Evolutionary conservation across 139 green algal species (phyloP).

Genomic region (Auxenochlorella protothecoides): DNA sequence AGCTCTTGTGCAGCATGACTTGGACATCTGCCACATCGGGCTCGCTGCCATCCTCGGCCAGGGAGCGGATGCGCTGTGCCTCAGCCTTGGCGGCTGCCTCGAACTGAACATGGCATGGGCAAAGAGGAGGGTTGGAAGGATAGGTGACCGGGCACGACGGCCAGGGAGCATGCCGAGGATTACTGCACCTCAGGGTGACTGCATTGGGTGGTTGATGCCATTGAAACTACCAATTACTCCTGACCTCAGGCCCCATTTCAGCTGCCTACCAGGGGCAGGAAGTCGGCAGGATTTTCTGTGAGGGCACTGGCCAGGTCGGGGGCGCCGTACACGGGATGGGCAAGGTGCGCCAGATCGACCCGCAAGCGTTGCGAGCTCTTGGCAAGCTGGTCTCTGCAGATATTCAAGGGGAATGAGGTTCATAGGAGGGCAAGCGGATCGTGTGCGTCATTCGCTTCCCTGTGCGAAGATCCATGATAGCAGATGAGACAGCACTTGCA

Average conservation of each 20-base stretch:
- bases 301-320: slow-evolving; percentile 21
- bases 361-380: slow-evolving; percentile 17
- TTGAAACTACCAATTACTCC: background rate
- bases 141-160: background rate
- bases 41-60: slow-evolving; percentile 9
- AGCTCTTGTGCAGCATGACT: slow-evolving; percentile 30
- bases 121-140: too few species aligned
- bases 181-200: background rate
- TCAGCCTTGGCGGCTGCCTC: slow-evolving; percentile 26
- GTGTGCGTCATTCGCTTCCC: too few species aligned
- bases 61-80: slow-evolving; percentile 14
- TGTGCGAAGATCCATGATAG: too few species aligned
- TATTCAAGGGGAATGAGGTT: too few species aligned
- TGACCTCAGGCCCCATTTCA: background rate
- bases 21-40: slow-evolving; percentile 24
- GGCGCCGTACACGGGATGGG: slow-evolving; percentile 22
- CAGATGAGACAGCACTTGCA: too few species aligned
- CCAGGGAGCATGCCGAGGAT: background rate
- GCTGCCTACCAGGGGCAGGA: slow-evolving; percentile 14
- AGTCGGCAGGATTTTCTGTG: slow-evolving; percentile 26
- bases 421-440: too few species aligned
- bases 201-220: background rate
- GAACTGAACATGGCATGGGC: slow-evolving; percentile 11
- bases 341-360: slow-evolving; percentile 24
- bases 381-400: slow-evolving; percentile 37